Conservation (phyloP, 2,329 filamentous ascomycete species). For the Epichloe glyceriae region DNA sequence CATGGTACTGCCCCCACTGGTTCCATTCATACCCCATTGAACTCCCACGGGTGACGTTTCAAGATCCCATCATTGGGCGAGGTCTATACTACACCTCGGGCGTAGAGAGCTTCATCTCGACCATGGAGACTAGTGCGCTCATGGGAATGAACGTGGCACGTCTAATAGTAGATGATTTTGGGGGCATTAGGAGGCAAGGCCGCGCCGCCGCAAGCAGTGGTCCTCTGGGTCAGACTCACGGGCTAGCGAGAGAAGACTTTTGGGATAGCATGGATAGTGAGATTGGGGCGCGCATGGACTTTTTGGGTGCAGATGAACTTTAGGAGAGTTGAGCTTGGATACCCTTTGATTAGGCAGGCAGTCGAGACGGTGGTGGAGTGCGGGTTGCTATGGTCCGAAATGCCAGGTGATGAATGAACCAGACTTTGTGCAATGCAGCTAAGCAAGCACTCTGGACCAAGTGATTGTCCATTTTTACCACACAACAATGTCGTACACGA, state of each 20-base stretch:
- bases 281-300: conserved; percentile 6
- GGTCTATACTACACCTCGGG: conserved; percentile 59
- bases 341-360: neutral
- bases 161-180: conserved; percentile 50
- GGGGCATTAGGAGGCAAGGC: conserved; percentile 11
- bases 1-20: conserved; percentile 64
- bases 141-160: conserved; percentile 79
- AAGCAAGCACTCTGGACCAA: too few species aligned
- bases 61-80: conserved; percentile 57
- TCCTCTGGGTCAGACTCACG: neutral
- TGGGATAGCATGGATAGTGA: conserved; percentile 10
- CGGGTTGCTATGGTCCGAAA: too few species aligned
- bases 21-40: conserved; percentile 82
- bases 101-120: conserved; percentile 90
- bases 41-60: conserved; percentile 76
- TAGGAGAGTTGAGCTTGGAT: conserved; percentile 6
- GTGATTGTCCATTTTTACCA: too few species aligned
- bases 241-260: conserved; percentile 5
- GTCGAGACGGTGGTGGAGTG: neutral
- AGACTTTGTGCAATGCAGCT: too few species aligned
- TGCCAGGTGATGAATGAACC: too few species aligned
- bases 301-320: conserved; percentile 7
- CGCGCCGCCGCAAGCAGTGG: neutral
- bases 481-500: too few species aligned
- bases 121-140: conserved; percentile 91